Evolutionary conservation across 148 eudicot species (phyloP), one percentile per base, ranked within the genome.

Genomic region (Tetragonia tetragonoides): DNA sequence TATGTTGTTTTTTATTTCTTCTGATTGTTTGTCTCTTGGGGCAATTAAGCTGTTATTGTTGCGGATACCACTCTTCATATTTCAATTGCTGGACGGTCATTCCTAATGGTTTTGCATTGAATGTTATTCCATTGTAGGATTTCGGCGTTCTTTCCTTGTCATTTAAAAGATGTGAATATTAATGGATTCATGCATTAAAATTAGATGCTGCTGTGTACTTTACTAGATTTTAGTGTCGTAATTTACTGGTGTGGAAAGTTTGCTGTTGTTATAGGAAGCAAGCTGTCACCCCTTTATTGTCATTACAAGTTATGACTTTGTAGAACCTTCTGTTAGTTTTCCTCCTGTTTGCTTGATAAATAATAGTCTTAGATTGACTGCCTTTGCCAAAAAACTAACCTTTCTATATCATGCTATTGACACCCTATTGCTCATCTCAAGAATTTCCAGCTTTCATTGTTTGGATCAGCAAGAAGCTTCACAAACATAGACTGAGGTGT

Each of bases 371-470:
- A 15, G 16, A 46, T 60, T 38, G 40, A 34, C 51, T 76, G 47
- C 9, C 8, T 53, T 38, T 34, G 71, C 42, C 53, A 20, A 53
- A 39, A 41, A 37, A 24, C 18, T 61, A 41, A 21, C 54, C 16
- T 75, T 68, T 65, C 23, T 14, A 42, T 23, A 44, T 38, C 57
- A 49, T 14, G 7, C 21, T 72, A 4, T 54, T 74, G 44, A 51
- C 61, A 51, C 6, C 34, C 54, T 77, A 54, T 41, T 46, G 3
- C n/a, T 69, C 42, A 75, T 56, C 60, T 66, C 47, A 59, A 64
- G 37, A 64, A 86, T 81, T 70, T 56, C 60, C 64, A 64, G 46
- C 21, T 57, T 44, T 46, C 34, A 17, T 6, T 54, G 17, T 10
- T 54, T 54, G 74, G 21, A 14, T 68, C 42, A 46, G 60, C 65